Percentiles rank a stretch among this genome's conserved stretches.
Evolutionary conservation across 768 basidiomycete genomes (phyloP).

Genomic region (Boletus sp.): DNA sequence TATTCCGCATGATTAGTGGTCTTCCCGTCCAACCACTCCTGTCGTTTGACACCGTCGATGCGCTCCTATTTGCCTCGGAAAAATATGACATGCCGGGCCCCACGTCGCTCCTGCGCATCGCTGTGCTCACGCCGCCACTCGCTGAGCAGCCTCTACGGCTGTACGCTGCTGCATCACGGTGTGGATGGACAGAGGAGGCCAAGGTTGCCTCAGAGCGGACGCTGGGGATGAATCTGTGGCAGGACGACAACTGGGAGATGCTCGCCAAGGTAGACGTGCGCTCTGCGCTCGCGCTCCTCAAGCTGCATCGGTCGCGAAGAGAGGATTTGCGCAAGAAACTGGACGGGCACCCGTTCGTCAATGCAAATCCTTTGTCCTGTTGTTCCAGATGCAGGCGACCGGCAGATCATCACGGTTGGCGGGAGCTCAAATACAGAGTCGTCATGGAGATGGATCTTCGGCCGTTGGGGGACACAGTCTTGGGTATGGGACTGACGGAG

Average conservation of each 20-base stretch:
- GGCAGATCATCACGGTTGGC: constrained; percentile 61
- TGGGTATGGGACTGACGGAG: constrained; percentile 43
- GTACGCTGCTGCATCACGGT: constrained; percentile 53
- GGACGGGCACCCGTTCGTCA: constrained; percentile 57
- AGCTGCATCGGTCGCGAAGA: constrained; percentile 51
- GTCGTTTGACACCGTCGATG: constrained; percentile 53
- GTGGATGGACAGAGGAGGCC: constrained; percentile 57
- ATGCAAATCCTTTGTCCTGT: constrained; percentile 34
- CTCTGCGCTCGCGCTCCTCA: constrained; percentile 52
- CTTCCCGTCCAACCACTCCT: constrained; percentile 47
- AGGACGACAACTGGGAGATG: constrained; percentile 40
- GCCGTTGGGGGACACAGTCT: constrained; percentile 57
- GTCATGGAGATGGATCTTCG: constrained; percentile 55
- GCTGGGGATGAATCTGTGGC: constrained; percentile 50
- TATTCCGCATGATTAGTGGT: constrained; percentile 62
- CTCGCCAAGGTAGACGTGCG: constrained; percentile 47
- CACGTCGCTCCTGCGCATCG: constrained; percentile 54
- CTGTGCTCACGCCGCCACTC: constrained; percentile 51
- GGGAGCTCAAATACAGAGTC: constrained; percentile 58
- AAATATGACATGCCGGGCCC: constrained; percentile 72
- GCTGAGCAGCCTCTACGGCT: constrained; percentile 49
- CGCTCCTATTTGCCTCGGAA: constrained; percentile 59
- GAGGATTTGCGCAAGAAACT: constrained; percentile 48
- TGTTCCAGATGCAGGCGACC: constrained; percentile 49
- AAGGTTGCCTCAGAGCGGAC: constrained; percentile 52